Percentiles rank a stretch among this genome's conserved stretches.
Conservation (phyloP, 129 eudicot genomes). For the Tagetes patula region DNA sequence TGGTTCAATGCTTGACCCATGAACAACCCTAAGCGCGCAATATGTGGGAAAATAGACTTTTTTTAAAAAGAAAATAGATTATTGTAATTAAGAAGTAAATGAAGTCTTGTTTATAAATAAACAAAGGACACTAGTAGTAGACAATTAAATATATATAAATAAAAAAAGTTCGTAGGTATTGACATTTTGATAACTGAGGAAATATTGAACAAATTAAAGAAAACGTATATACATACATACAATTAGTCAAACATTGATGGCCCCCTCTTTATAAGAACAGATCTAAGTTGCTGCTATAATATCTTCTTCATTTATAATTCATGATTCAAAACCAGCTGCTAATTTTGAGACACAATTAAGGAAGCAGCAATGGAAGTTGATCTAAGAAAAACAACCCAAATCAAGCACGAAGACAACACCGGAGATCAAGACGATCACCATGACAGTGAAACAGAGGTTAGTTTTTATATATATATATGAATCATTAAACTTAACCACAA, state of each 20-base stretch:
- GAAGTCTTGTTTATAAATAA: slow-evolving; percentile 22
- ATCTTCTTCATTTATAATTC: slow-evolving; percentile 29
- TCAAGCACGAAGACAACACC: slow-evolving; percentile 32
- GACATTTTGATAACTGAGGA: slow-evolving; percentile 55
- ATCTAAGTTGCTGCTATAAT: slow-evolving; percentile 32
- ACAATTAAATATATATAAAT: background rate
- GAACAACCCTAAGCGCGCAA: too few species aligned
- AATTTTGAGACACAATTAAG: slow-evolving; percentile 1
- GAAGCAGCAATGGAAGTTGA: slow-evolving; percentile 32
- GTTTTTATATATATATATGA: background rate
- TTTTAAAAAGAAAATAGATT: too few species aligned
- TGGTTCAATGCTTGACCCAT: too few species aligned
- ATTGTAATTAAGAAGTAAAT: background rate
- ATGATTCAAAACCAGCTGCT: slow-evolving; percentile 2
- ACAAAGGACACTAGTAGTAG: slow-evolving; percentile 24
- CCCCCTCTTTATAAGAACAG: slow-evolving; percentile 41
- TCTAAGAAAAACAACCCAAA: slow-evolving; percentile 15
- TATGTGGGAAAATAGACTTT: too few species aligned
- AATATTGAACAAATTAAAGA: slow-evolving; percentile 36
- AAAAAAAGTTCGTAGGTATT: slow-evolving; percentile 34
- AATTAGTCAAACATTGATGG: slow-evolving; percentile 68
- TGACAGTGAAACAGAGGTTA: slow-evolving; percentile 24
- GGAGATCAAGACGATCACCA: slow-evolving; percentile 11
- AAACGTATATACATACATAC: slow-evolving; percentile 28
- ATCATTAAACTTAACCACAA: background rate